Evolutionary conservation across 805 yeast genomes (phyloP), one percentile per base, ranked within the genome.

Genomic region (Sporopachydermia lactativora): DNA sequence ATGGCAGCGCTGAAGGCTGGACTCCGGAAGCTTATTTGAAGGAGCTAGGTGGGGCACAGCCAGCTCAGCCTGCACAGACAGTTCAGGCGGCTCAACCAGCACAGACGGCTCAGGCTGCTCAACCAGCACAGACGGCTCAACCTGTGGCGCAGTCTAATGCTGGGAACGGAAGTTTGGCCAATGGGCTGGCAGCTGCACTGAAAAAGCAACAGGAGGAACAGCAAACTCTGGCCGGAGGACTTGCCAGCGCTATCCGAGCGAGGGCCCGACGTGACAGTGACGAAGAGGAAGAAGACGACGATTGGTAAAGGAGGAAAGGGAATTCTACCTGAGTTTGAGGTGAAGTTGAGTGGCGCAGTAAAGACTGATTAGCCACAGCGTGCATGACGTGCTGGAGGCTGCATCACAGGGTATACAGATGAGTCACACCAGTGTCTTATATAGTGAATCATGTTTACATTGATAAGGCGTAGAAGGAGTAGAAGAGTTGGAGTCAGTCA

Each of bases 21-120:
- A 89, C 92, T 8, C 99, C 99, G 11, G 80, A 92, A 16, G 82
- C 88, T n/a, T 92, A 88, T 55, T 75, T 89, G 52, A 75, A 65
- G 44, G 58, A 57, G 34, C 45, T 53, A 36, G 44, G 43, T 39
- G 44, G 36, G 13, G 42, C 47, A 11, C 36, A 50, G 3, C 42
- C 51, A 4, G 45, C 50, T 18, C 5, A 31, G 39, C 38, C 46
- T n/a, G 41, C 43, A 13, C 44, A 50, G 4, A 52, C 51, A 11
- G 49, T 52, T 11, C 39, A 53, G 4, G 47, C 56, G 4, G 49
- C 61, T 3, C 42, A 43, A 31, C 18, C 35, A 6, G 49, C 57
- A 28, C 50, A 45, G 37, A 49, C 54, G 36, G 54, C 57, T 35
- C 49, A 50, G 17, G 52, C 53, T 13, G 53, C 54, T 3, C 52